phyloP scores from a whole-genome alignment of 2,329 filamentous ascomycete species.

The Beauveria australis region DNA sequence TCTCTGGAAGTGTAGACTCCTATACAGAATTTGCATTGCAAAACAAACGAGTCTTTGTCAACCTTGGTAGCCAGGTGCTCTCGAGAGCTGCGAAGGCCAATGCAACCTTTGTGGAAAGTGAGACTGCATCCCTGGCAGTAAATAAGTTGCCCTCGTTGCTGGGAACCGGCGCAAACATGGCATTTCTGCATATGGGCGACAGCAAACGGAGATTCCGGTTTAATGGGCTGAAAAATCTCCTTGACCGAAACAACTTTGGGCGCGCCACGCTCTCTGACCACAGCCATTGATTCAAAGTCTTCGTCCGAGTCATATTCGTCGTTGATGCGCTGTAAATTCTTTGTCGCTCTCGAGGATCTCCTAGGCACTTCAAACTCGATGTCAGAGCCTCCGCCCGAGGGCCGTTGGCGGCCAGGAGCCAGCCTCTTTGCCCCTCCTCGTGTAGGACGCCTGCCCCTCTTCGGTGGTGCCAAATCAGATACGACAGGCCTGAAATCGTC shows the following conservation, averaged over 20 bases:
- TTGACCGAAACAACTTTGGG: conserved; percentile 57
- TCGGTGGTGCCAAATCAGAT: conserved; percentile 26
- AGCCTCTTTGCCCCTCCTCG: conserved; percentile 10
- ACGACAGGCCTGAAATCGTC: conserved; percentile 27
- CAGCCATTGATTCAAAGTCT: conserved; percentile 39
- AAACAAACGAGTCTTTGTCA: conserved; percentile 64
- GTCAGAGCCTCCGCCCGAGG: not conserved
- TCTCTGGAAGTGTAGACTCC: conserved; percentile 63
- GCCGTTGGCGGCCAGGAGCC: not conserved
- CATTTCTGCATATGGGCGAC: conserved; percentile 63
- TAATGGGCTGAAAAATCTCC: conserved; percentile 62
- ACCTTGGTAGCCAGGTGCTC: conserved; percentile 92
- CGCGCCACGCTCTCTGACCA: conserved; percentile 31
- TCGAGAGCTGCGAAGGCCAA: conserved; percentile 63
- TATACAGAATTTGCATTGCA: conserved; percentile 86
- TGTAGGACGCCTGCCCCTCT: conserved; percentile 17
- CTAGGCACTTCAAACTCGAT: conserved; percentile 45
- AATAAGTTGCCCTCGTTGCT: conserved; percentile 58
- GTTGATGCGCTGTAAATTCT: conserved; percentile 34
- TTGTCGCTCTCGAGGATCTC: conserved; percentile 40
- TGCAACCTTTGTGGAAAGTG: conserved; percentile 74
- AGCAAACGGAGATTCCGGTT: conserved; percentile 58
- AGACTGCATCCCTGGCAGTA: conserved; percentile 87
- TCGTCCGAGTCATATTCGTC: conserved; percentile 52
- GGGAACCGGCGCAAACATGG: conserved; percentile 52